These are phyloP conservation scores for Citrus hindsii DNA, from an alignment of 345 rosid genomes.

Conservation along the genomic window DNA sequence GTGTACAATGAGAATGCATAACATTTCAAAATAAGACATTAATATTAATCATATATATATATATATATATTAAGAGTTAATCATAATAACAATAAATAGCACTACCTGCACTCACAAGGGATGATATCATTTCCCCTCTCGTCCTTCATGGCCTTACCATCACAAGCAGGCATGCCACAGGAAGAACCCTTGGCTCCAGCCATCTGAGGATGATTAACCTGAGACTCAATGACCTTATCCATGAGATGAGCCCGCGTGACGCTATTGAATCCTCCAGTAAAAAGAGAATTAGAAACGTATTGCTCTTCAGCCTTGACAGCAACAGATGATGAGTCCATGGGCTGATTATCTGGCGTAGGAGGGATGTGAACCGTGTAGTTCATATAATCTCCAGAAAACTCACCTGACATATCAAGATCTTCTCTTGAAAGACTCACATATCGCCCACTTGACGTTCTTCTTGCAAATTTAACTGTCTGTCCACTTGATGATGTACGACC, in stretches of 20 bases:
- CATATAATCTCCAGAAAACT: constrained; percentile 71
- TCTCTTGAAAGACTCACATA: constrained; percentile 86
- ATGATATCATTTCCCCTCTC: constrained; percentile 78
- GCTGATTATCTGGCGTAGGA: constrained; percentile 90
- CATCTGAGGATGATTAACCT: constrained; percentile 96
- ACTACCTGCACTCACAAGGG: constrained; percentile 89
- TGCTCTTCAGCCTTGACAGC: constrained; percentile 85
- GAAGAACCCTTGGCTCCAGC: constrained; percentile 82
- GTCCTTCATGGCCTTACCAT: constrained; percentile 88
- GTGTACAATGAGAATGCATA: too few species aligned
- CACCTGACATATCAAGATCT: constrained; percentile 83
- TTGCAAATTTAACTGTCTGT: constrained; percentile 83
- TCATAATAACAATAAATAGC: too few species aligned
- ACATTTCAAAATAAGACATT: too few species aligned
- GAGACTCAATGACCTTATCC: constrained; percentile 96
- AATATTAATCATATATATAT: too few species aligned
- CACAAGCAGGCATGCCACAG: constrained; percentile 89
- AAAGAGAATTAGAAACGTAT: constrained; percentile 81
- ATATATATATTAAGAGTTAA: too few species aligned
- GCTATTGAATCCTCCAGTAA: constrained; percentile 93
- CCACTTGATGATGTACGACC: constrained; percentile 28
- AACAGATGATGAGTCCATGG: constrained; percentile 46
- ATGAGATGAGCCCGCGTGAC: constrained; percentile 93
- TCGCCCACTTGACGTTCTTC: constrained; percentile 90
- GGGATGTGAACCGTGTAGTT: constrained; percentile 96